A percentile compares a stretch with the other conserved stretches of the same genome.
These are phyloP conservation scores for Podaxis sp. DNA, from an alignment of 768 basidiomycete genomes.

Conservation along the genomic window DNA sequence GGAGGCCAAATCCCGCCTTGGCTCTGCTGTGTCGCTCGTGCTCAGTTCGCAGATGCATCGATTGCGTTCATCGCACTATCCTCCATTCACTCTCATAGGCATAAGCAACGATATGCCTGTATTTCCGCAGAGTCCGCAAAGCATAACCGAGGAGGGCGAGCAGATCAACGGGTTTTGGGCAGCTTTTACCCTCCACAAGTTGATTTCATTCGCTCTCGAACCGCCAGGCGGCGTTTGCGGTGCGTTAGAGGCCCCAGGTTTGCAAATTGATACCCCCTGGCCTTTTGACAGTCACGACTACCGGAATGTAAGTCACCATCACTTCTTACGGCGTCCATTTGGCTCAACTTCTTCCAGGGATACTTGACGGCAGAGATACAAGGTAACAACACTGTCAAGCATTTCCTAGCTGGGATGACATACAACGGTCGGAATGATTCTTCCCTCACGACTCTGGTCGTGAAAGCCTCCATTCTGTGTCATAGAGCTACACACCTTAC, in stretches of 20 bases:
- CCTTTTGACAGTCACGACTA: slow-evolving; percentile 43
- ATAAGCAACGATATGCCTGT: slow-evolving; percentile 43
- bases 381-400: slow-evolving; percentile 47
- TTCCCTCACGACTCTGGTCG: slow-evolving; percentile 41
- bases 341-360: slow-evolving; percentile 34
- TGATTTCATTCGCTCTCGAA: slow-evolving; percentile 53
- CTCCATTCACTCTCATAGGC: slow-evolving; percentile 36
- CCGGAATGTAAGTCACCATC: slow-evolving; percentile 31
- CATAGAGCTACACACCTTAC: slow-evolving; percentile 57
- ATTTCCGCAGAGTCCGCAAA: slow-evolving; percentile 37
- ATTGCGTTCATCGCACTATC: slow-evolving; percentile 36
- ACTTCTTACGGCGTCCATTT: slow-evolving; percentile 2
- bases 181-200: slow-evolving; percentile 57
- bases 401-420: slow-evolving; percentile 41
- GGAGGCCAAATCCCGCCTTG: slow-evolving; percentile 59
- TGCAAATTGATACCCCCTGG: slow-evolving; percentile 56
- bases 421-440: slow-evolving; percentile 32
- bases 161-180: slow-evolving; percentile 69
- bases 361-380: slow-evolving; percentile 43
- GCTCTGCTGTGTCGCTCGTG: slow-evolving; percentile 51
- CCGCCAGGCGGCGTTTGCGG: slow-evolving; percentile 54
- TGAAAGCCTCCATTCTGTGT: slow-evolving; percentile 59
- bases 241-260: slow-evolving; percentile 48
- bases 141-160: slow-evolving; percentile 61
- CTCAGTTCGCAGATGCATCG: slow-evolving; percentile 49